Base-by-base conservation (phyloP, 164 flowering plant species). In the Tetrastigma voinierianum region DNA sequence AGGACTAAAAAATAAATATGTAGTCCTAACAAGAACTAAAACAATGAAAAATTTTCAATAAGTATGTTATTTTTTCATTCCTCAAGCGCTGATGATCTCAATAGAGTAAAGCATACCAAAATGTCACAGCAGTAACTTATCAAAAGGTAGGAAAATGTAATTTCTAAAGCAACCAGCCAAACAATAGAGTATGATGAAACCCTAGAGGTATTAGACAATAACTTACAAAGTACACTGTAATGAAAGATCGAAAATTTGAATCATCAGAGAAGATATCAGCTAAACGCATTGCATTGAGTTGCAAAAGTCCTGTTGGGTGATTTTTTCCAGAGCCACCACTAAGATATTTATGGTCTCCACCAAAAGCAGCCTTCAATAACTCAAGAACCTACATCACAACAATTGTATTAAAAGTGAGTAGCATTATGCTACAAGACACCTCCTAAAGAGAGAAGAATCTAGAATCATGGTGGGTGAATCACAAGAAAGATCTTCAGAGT, bases 201-300 rank as follows among this genome's bases (percentile, higher is more conserved):
- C 4, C 12, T 20, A 18, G 9, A n/a, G 18, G 51, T 16, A 11
- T 53, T 44, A 54, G n/a, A 10, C 54, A 72, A 49, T 23, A n/a
- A 40, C 98, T 85, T 84, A 93, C 99, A 78, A 88, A 87, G 70
- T 84, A 68, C n/a, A 73, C 20, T 25, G 90, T 91, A 52, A 96
- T 80, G 66, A 78, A 87, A 20, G 93, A 79, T 67, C 96, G 80
- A 68, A 93, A 93, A 76, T 93, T 96, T 65, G 99, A 93, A 84
- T 96, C 99, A 82, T 96, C 99, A 16, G 99, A 91, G 71, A 96
- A 84, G 67, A 91, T 79, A 78, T 96, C 99, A 67, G 87, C 84
- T 43, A 96, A 80, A 24, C 98, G 99, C 92, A 96, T 74, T 52
- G 96, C 93, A 80, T 87, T 91, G 64, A 91, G 96, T 76, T 87